Conservation (phyloP, 2,329 filamentous ascomycete genomes). For the Metarhizium brunneum region DNA sequence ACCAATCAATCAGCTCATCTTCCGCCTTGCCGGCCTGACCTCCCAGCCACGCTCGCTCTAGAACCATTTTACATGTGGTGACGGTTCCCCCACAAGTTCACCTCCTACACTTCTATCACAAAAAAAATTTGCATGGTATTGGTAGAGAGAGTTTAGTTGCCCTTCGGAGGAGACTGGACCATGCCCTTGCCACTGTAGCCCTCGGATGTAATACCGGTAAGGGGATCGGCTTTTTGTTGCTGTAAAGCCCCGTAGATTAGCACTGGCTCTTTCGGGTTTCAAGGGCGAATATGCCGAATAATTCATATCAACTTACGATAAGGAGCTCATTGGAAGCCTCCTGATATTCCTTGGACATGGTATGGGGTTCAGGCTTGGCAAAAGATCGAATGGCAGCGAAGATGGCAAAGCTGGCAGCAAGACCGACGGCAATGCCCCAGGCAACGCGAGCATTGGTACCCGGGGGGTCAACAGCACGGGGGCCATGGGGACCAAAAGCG, state of each 20-base stretch:
- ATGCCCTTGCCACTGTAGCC: conserved; percentile 70
- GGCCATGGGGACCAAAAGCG: conserved; percentile 92
- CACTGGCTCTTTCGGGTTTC: not conserved
- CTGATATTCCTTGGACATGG: conserved; percentile 97
- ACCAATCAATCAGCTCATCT: conserved; percentile 19
- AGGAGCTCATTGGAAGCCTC: conserved; percentile 91
- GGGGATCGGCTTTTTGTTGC: conserved; percentile 77
- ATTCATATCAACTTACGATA: conserved; percentile 48
- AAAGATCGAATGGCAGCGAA: conserved; percentile 66
- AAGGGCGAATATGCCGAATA: not conserved
- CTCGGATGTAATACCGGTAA: conserved; percentile 73
- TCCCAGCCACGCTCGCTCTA: conserved; percentile 17
- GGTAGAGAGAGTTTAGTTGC: conserved; percentile 28
- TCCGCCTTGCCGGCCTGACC: conserved; percentile 15
- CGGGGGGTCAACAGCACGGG: conserved; percentile 72
- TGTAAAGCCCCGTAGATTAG: conserved; percentile 26
- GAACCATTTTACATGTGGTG: conserved; percentile 27
- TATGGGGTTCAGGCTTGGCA: conserved; percentile 64
- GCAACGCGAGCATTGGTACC: conserved; percentile 77
- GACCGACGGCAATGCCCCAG: conserved; percentile 59
- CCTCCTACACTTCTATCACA: conserved; percentile 23
- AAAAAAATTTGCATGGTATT: conserved; percentile 19
- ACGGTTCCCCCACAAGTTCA: conserved; percentile 18
- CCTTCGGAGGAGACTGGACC: conserved; percentile 60
- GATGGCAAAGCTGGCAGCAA: conserved; percentile 57